Percentiles rank a stretch among this genome's conserved stretches.
Conservation (phyloP, 1,139 yeast genomes). For the Nakaseomyces delphensis region DNA sequence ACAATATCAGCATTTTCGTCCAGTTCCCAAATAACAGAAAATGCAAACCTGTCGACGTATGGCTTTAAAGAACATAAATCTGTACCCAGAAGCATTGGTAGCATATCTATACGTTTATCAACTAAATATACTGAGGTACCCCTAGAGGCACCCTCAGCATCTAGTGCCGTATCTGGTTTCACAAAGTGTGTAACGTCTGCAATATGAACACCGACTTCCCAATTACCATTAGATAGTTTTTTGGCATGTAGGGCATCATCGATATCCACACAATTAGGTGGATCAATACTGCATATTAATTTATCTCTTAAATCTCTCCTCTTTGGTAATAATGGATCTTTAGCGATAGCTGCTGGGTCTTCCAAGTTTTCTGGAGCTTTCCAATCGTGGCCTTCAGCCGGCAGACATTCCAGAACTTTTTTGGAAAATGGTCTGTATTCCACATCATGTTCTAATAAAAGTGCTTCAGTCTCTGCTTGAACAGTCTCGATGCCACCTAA, state of each 20-base stretch:
- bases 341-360: conserved; percentile 38
- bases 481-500: conserved; percentile 87
- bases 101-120: conserved; percentile 98
- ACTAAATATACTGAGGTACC: conserved; percentile 96
- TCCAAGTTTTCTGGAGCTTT: conserved; percentile 60
- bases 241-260: conserved; percentile 96
- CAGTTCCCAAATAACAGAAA: conserved; percentile 92
- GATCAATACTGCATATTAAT: conserved; percentile 91
- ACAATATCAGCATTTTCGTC: conserved; percentile 81
- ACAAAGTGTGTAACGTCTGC: conserved; percentile 99
- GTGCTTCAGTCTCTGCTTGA: conserved; percentile 94
- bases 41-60: conserved; percentile 91
- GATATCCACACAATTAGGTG: conserved; percentile 96
- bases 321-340: conserved; percentile 51
- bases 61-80: conserved; percentile 93
- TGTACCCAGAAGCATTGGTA: conserved; percentile 91
- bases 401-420: conserved; percentile 84
- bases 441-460: conserved; percentile 88
- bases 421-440: conserved; percentile 94
- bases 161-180: conserved; percentile 83
- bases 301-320: conserved; percentile 83
- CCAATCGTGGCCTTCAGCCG: conserved; percentile 91
- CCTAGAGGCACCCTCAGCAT: conserved; percentile 92
- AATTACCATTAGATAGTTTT: conserved; percentile 80
- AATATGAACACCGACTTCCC: conserved; percentile 96